Base-by-base conservation (phyloP, 352 stramenopile species). In the Elongisporangium undulatum region DNA sequence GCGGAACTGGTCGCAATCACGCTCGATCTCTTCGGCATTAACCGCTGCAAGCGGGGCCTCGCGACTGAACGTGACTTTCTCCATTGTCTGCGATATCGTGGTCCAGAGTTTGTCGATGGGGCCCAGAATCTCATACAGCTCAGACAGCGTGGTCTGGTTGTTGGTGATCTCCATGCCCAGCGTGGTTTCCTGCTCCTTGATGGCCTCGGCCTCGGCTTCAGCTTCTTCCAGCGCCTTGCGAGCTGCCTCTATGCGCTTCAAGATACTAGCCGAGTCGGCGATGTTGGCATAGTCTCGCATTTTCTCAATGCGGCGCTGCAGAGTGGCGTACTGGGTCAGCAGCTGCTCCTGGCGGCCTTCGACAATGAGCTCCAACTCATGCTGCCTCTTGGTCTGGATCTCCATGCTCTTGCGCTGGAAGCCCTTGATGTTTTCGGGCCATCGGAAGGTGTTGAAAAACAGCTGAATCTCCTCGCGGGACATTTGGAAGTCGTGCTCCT, bases 371-470 rank as follows among this genome's bases (percentile, higher is more conserved):
- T 97, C 89, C 34, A 97, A 59, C 57, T 97, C 90, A 57, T 90
- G 78, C 64, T 97, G 93, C 0, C 93, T 75, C 56, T 91, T 94
- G 22, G 82, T 87, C 63, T 97, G 90, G 4, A 96, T 74, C 66
- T 98, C 92, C 50, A 95, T 89, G 62, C 85, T 95, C 65, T 94
- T 93, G n/a, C 86, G 68, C 55, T 97, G 87, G 68, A 96, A 97
- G 0, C 79, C 77, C 66, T 96, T 96, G 53, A 98, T 88, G 34
- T 89, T 95, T 56, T 94, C 84, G 8, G 93, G 92, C 93, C 92
- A 98, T 8, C 86, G 76, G 61, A 93, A 97, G 12, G 87, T 94
- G 21, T 78, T 94, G 61, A 95, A 92, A 57, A 97, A 95, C 21
- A 95, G 72, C 62, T 96, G 84, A 10, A 98, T 79, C 50, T 98